Evolutionary conservation across 768 basidiomycete genomes (phyloP).

Genomic region (Tylopilus vinaceipallidus): DNA sequence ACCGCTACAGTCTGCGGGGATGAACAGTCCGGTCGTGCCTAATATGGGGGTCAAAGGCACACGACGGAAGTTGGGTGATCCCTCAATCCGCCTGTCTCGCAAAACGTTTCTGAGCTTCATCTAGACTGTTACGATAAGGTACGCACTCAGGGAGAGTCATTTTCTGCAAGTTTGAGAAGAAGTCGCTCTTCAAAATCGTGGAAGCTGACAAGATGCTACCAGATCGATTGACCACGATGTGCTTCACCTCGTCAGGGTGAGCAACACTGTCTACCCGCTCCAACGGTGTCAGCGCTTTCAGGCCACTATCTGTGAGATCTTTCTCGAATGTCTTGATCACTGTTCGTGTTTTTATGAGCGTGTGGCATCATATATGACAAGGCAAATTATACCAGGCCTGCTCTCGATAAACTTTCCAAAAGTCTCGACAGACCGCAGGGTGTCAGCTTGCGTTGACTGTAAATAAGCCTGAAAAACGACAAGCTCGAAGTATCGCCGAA

Average conservation of each 20-base stretch:
- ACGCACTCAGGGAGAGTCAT: constrained; percentile 91
- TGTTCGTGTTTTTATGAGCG: constrained; percentile 25
- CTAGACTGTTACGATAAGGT: background rate
- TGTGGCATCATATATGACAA: background rate
- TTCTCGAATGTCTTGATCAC: constrained; percentile 96
- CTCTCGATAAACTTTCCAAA: constrained; percentile 83
- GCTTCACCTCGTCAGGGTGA: constrained; percentile 87
- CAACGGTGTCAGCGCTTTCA: constrained; percentile 79
- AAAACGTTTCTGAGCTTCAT: constrained; percentile 4
- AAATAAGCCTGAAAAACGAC: constrained; percentile 90
- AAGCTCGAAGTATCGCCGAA: constrained; percentile 82
- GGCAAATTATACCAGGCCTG: constrained; percentile 62
- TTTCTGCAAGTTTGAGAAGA: constrained; percentile 93
- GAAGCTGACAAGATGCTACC: constrained; percentile 88
- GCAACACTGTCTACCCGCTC: constrained; percentile 74
- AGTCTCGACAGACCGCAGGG: constrained; percentile 66
- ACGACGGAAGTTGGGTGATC: constrained; percentile 90
- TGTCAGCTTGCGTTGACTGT: constrained; percentile 78
- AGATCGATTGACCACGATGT: constrained; percentile 78
- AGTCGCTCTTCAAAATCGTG: constrained; percentile 93
- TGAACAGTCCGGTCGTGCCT: constrained; percentile 22
- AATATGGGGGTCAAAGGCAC: constrained; percentile 59
- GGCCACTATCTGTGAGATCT: constrained; percentile 76
- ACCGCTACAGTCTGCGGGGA: constrained; percentile 34
- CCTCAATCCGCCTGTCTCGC: constrained; percentile 73